These are phyloP conservation scores for Tetrapisispora fleetii DNA, from an alignment of 805 yeast genomes.

Conservation along the genomic window DNA sequence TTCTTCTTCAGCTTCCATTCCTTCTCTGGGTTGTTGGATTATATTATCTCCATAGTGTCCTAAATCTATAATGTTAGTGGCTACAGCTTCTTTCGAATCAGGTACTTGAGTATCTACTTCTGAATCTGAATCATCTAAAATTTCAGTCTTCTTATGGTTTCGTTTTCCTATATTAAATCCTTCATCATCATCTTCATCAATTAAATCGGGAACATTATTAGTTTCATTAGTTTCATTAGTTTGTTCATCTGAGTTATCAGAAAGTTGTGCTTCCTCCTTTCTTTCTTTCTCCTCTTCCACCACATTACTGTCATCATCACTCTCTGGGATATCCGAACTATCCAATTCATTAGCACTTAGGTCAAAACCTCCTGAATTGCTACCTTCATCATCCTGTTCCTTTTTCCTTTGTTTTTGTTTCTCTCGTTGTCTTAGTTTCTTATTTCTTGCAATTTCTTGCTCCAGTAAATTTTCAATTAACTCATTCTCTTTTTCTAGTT, in stretches of 20 bases:
- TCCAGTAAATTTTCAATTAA: conserved; percentile 31
- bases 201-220: conserved; percentile 1
- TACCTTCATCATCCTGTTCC: conserved; percentile 1
- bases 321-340: conserved; percentile 9
- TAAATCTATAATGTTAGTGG: conserved; percentile 15
- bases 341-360: conserved; percentile 17
- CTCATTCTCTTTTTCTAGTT: conserved; percentile 32
- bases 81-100: not conserved
- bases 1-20: conserved; percentile 1
- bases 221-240: conserved; percentile 4
- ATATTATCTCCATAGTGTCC: conserved; percentile 25
- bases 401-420: conserved; percentile 27
- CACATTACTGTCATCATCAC: conserved; percentile 6
- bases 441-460: conserved; percentile 41
- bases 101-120: conserved; percentile 3
- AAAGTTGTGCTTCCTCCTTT: conserved; percentile 8
- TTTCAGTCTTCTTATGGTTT: conserved; percentile 3
- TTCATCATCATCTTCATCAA: conserved; percentile 17
- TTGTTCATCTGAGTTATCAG: conserved; percentile 9
- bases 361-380: not conserved
- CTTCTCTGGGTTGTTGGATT: not conserved
- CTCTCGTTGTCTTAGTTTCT: conserved; percentile 36
- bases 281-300: conserved; percentile 12
- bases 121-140: conserved; percentile 8
- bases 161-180: conserved; percentile 3